These are phyloP conservation scores for Melocanna baccifera DNA, from an alignment of 176 grass and related monocot species.

Conservation along the genomic window DNA sequence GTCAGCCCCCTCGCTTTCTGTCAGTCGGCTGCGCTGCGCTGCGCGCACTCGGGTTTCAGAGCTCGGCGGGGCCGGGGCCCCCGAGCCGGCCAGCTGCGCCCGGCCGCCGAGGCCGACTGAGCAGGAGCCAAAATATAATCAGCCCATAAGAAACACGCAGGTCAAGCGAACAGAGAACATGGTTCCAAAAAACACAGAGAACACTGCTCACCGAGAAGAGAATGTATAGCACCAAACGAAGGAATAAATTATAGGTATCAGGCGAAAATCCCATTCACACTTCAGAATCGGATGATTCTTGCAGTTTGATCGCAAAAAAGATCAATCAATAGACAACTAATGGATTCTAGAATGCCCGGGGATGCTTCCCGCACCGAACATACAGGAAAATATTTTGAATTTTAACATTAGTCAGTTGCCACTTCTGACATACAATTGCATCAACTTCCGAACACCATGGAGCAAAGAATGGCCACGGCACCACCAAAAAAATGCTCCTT, in stretches of 20 bases:
- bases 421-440: not conserved
- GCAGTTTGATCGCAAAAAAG: not conserved
- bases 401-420: not conserved
- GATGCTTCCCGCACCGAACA: not conserved
- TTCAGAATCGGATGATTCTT: not conserved
- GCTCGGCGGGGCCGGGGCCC: not conserved
- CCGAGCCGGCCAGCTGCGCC: not conserved
- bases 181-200: not conserved
- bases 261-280: not conserved
- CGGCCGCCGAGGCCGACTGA: not conserved
- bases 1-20: not conserved
- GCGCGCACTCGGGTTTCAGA: not conserved
- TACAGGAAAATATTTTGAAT: constrained; percentile 1
- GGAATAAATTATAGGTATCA: not conserved
- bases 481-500: constrained; percentile 5
- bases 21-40: not conserved
- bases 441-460: not conserved
- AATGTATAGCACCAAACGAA: not conserved
- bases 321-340: not conserved
- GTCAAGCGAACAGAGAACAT: not conserved
- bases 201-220: not conserved
- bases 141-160: not conserved
- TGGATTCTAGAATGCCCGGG: not conserved
- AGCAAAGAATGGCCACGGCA: not conserved
- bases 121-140: not conserved